phyloP scores from a whole-genome alignment of 2,329 filamentous ascomycete genomes.

The Colletotrichum noveboracense region DNA sequence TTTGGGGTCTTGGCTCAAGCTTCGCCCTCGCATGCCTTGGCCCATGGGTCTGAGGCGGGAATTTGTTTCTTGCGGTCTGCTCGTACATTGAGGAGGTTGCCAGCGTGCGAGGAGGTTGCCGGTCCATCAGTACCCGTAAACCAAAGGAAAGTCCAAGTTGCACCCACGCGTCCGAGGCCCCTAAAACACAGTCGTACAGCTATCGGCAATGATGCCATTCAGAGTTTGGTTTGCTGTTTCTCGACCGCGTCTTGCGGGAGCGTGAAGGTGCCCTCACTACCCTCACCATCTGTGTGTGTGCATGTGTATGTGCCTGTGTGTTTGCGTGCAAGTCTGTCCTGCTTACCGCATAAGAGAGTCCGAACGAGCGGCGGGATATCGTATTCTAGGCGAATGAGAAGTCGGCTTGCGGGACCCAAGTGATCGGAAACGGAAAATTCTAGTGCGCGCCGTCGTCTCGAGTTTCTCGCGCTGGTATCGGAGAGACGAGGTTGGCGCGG shows the following conservation, averaged over 20 bases:
- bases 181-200: background rate
- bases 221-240: slow-evolving; percentile 5
- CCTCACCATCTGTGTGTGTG: background rate
- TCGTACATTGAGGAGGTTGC: background rate
- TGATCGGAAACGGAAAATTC: background rate
- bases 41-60: background rate
- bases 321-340: background rate
- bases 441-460: slow-evolving; percentile 1
- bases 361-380: background rate
- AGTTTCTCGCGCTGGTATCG: background rate
- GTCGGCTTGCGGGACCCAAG: background rate
- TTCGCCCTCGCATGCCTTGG: slow-evolving; percentile 8
- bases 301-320: background rate
- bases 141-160: background rate
- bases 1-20: slow-evolving; percentile 14
- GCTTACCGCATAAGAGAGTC: background rate
- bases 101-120: background rate
- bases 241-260: background rate
- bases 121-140: background rate
- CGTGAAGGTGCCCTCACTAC: background rate
- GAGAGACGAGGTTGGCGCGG: background rate
- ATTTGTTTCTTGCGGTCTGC: background rate
- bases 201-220: background rate
- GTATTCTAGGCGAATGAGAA: background rate
- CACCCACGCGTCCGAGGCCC: background rate